These are phyloP conservation scores for Orbilia ellipsospora DNA, from an alignment of 2,329 filamentous ascomycete genomes.

Conservation along the genomic window DNA sequence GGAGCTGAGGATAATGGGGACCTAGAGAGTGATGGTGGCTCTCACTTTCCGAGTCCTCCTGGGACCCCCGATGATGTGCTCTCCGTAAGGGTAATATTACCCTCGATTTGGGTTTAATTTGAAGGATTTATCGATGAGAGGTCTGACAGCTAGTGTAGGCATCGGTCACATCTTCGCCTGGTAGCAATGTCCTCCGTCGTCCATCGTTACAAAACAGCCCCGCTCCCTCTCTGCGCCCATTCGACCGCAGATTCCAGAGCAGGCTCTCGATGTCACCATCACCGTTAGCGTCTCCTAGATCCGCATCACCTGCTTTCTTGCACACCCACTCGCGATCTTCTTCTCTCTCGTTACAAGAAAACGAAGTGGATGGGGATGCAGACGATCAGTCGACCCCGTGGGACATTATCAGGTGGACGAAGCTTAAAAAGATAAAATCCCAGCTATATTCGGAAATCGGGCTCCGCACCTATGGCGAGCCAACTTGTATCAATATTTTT, in stretches of 20 bases:
- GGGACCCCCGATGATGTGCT: conserved; percentile 76
- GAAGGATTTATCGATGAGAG: conserved; percentile 57
- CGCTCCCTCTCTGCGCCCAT: conserved; percentile 86
- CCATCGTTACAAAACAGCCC: conserved; percentile 69
- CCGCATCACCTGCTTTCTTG: conserved; percentile 81
- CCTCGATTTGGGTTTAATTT: conserved; percentile 31
- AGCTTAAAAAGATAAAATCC: conserved; percentile 84
- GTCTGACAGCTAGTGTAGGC: conserved; percentile 64
- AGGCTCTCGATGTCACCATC: conserved; percentile 73
- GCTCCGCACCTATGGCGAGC: conserved; percentile 88
- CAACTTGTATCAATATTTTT: conserved; percentile 88
- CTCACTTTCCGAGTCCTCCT: conserved; percentile 56
- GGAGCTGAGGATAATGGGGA: conserved; percentile 54
- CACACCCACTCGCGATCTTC: conserved; percentile 81
- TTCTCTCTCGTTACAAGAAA: conserved; percentile 77
- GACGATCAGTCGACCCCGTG: conserved; percentile 84
- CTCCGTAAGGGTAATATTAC: conserved; percentile 75
- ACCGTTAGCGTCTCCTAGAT: conserved; percentile 70
- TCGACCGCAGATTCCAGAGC: conserved; percentile 93
- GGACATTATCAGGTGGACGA: conserved; percentile 98
- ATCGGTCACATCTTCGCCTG: conserved; percentile 73
- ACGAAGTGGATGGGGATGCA: conserved; percentile 71
- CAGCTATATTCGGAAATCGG: conserved; percentile 94
- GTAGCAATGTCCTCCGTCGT: conserved; percentile 76
- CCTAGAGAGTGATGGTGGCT: conserved; percentile 42